Evolutionary conservation across 2,329 filamentous ascomycete species (phyloP), one percentile per base, ranked within the genome.

Genomic region (Eurotiales sp.): DNA sequence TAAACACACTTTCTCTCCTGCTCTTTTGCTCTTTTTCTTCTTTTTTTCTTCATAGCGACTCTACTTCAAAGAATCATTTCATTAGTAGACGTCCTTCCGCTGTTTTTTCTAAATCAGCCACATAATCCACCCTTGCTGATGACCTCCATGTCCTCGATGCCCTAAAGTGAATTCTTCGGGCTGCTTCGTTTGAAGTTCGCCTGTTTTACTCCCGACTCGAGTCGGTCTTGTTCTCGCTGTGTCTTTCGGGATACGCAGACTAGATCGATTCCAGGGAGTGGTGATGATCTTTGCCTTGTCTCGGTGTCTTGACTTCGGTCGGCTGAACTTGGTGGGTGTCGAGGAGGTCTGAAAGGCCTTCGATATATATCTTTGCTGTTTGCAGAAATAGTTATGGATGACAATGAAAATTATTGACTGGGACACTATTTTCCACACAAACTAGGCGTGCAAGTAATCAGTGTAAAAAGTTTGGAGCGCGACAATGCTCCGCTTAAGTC

Each of bases 81-180:
- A 95, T 91, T 90, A 96, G 90, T 91, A 85, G 81, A 88, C 84
- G 84, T 90, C 87, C n/a, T 81, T 80, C 81, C 84, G 89, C 88
- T 93, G 86, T 84, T 86, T 92, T 83, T 84, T 83, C 81, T 25
- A 90, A 82, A 87, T 80, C 80, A 95, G 90, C 88, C 83, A 90
- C 87, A 92, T 77, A 79, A 82, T 84, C 84, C 83, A 92, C 85
- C 87, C 88, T 90, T 88, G 88, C 87, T 88, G 89, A 95, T 93
- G 89, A 95, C 73, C 75, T 58, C 65, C 65, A 88, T 82, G 86
- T 88, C 88, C 87, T 88, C 88, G 84, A 79, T 80, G 77, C 86
- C 86, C 85, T 83, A 88, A 87, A 90, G 88, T 93, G 88, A 91
- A 86, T 74, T 79, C 78, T 74, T 74, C 76, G 36, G 39, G 41